A percentile compares a stretch with the other conserved stretches of the same genome.
phyloP scores from a whole-genome alignment of 768 basidiomycete species.

The Tulasnella sp. region DNA sequence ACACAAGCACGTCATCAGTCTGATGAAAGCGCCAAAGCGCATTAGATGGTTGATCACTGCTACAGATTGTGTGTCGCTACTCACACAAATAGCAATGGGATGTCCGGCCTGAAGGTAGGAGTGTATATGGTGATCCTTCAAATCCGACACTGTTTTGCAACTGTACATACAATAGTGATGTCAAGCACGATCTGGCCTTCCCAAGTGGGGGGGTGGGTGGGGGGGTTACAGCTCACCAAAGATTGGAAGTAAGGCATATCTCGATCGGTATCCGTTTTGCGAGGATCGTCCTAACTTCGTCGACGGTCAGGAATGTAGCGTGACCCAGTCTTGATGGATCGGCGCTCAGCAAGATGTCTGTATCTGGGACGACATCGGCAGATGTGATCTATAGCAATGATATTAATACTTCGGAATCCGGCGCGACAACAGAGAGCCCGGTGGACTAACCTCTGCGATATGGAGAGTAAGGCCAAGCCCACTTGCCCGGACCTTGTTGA shows the following conservation, averaged over 20 bases:
- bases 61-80: too few species aligned
- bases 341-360: slow-evolving; percentile 47
- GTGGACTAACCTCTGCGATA: slow-evolving; percentile 62
- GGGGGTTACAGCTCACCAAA: slow-evolving; percentile 39
- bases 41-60: too few species aligned
- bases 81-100: slow-evolving; percentile 67
- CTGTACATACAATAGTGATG: slow-evolving; percentile 28
- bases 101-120: slow-evolving; percentile 54
- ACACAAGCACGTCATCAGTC: slow-evolving; percentile 78
- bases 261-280: slow-evolving; percentile 54
- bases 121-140: slow-evolving; percentile 64
- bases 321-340: slow-evolving; percentile 64
- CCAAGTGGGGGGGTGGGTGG: too few species aligned
- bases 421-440: neutral
- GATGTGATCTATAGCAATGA: neutral
- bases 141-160: slow-evolving; percentile 52
- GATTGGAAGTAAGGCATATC: slow-evolving; percentile 72
- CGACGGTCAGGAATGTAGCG: slow-evolving; percentile 64
- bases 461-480: slow-evolving; percentile 70
- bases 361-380: slow-evolving; percentile 43
- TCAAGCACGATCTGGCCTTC: neutral
- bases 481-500: slow-evolving; percentile 43
- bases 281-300: slow-evolving; percentile 46
- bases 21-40: slow-evolving; percentile 26
- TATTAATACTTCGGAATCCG: neutral